Evolutionary conservation across 345 rosid species (phyloP).

Genomic region (Salix viminalis): DNA sequence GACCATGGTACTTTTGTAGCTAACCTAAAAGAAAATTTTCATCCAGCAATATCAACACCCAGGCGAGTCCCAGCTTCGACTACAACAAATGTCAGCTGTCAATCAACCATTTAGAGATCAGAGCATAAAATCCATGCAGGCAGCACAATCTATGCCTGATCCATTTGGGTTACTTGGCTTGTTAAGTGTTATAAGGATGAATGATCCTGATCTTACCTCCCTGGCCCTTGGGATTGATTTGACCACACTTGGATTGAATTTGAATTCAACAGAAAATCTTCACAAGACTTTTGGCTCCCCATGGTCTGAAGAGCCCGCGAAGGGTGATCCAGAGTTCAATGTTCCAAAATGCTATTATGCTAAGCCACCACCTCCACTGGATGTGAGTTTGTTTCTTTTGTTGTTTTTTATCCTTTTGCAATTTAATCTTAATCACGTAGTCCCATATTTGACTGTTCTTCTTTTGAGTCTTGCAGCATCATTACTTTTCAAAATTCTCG

Average conservation of each 20-base stretch:
- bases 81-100: conserved; percentile 79
- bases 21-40: not conserved
- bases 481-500: conserved; percentile 71
- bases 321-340: conserved; percentile 84
- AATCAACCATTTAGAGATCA: conserved; percentile 87
- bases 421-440: not conserved
- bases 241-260: conserved; percentile 85
- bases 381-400: conserved; percentile 40
- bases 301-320: conserved; percentile 95
- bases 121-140: conserved; percentile 64
- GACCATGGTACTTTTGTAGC: not conserved
- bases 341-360: conserved; percentile 92
- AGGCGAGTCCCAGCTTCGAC: conserved; percentile 79
- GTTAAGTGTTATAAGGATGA: conserved; percentile 67
- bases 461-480: conserved; percentile 52
- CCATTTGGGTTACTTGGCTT: conserved; percentile 82
- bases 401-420: not conserved
- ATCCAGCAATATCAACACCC: conserved; percentile 88
- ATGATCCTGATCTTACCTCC: conserved; percentile 70
- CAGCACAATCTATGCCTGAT: conserved; percentile 63
- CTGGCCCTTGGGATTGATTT: conserved; percentile 92
- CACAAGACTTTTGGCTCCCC: conserved; percentile 98
- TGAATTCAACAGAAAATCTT: conserved; percentile 86
- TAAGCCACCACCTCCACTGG: conserved; percentile 74
- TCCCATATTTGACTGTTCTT: not conserved